phyloP scores from a whole-genome alignment of 2,329 filamentous ascomycete genomes.

The Nemania diffusa region DNA sequence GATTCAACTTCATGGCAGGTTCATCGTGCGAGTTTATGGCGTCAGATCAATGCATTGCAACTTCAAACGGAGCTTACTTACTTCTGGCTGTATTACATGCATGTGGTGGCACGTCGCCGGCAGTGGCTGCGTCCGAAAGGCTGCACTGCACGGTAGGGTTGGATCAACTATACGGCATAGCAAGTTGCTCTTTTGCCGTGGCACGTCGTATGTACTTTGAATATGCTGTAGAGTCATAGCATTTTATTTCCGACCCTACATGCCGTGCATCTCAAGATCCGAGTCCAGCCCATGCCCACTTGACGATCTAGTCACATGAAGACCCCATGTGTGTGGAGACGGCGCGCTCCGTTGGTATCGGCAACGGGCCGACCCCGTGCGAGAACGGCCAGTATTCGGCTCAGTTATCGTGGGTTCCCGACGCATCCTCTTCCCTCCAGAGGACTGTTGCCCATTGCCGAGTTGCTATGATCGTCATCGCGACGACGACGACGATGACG shows the following conservation, averaged over 20 bases:
- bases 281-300: background rate
- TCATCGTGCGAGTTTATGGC: background rate
- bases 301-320: background rate
- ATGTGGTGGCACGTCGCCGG: conserved; percentile 11
- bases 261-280: background rate
- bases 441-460: background rate
- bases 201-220: background rate
- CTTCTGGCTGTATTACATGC: conserved; percentile 19
- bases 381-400: conserved; percentile 7
- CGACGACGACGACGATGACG: too few relatives aligned
- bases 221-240: background rate
- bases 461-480: background rate
- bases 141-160: background rate
- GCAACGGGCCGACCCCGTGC: conserved; percentile 2
- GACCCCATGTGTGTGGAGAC: conserved; percentile 8
- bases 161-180: background rate
- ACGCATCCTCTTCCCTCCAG: background rate
- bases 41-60: background rate
- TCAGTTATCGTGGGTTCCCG: background rate
- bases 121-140: background rate
- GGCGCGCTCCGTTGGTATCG: background rate
- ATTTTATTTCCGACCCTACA: background rate
- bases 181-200: background rate
- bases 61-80: background rate
- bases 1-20: background rate